A percentile compares a stretch with the other conserved stretches of the same genome.
Conservation (phyloP, 2,329 filamentous ascomycete genomes). For the Xylariaceae sp. region DNA sequence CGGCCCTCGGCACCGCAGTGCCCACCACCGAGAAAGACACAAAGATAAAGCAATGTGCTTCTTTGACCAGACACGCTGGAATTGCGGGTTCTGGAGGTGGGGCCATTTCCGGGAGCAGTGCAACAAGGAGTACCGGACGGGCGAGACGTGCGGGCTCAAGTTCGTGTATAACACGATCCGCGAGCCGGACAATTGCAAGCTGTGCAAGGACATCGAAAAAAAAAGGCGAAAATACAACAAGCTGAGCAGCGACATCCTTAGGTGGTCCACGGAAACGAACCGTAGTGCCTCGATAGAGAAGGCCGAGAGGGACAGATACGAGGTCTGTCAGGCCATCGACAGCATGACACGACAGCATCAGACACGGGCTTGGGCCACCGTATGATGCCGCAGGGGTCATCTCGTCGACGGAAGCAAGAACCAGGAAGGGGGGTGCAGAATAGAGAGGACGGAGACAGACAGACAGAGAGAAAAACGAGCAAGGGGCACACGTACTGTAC, state of each 20-base stretch:
- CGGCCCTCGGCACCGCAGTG: constrained; percentile 6
- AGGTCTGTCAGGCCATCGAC: constrained; percentile 56
- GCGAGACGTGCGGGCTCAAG: constrained; percentile 93
- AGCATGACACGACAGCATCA: constrained; percentile 41
- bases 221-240: constrained; percentile 71
- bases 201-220: constrained; percentile 84
- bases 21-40: constrained; percentile 3
- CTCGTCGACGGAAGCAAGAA: not conserved
- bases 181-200: constrained; percentile 64
- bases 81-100: constrained; percentile 92
- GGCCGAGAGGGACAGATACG: constrained; percentile 62
- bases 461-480: not conserved
- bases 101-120: constrained; percentile 89
- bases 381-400: constrained; percentile 24
- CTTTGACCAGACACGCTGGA: constrained; percentile 83
- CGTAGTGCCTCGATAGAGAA: constrained; percentile 67
- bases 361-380: constrained; percentile 36
- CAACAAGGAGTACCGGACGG: constrained; percentile 89
- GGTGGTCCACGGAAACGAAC: constrained; percentile 74
- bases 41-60: constrained; percentile 67
- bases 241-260: constrained; percentile 67
- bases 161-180: constrained; percentile 71
- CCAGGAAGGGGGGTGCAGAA: constrained; percentile 1
- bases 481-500: constrained; percentile 2
- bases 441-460: not conserved